phyloP scores from a whole-genome alignment of 805 yeast species.

The Kodamaea neixiangensis region DNA sequence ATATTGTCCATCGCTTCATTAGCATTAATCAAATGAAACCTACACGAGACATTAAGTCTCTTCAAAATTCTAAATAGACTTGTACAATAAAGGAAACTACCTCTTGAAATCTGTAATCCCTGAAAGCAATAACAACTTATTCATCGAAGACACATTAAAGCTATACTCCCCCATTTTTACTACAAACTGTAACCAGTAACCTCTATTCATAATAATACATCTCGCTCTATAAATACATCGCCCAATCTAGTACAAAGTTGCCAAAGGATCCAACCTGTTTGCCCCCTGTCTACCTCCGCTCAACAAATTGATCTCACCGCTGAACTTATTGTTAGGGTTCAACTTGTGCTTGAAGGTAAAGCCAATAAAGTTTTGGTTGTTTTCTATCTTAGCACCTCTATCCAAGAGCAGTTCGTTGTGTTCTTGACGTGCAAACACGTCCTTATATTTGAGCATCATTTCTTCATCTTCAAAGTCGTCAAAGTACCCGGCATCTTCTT shows the following conservation, averaged over 20 bases:
- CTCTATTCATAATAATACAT: slow-evolving; percentile 5
- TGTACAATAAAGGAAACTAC: not conserved
- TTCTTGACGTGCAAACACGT: slow-evolving; percentile 89
- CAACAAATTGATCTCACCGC: slow-evolving; percentile 39
- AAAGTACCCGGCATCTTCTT: slow-evolving; percentile 97
- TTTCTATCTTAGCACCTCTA: slow-evolving; percentile 21
- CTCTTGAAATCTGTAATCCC: no score
- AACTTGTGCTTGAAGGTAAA: slow-evolving; percentile 90
- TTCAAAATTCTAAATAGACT: not conserved
- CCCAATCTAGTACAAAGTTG: slow-evolving; percentile 38
- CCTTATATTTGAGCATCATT: slow-evolving; percentile 97
- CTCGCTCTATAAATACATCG: slow-evolving; percentile 4
- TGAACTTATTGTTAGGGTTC: slow-evolving; percentile 53
- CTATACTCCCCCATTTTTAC: no score
- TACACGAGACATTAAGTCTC: no score
- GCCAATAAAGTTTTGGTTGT: slow-evolving; percentile 70
- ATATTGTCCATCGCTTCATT: not conserved
- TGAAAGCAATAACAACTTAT: no score
- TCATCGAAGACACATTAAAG: no score
- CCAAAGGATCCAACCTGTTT: slow-evolving; percentile 44
- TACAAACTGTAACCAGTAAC: not conserved
- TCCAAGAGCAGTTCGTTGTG: slow-evolving; percentile 82
- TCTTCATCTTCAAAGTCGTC: slow-evolving; percentile 96
- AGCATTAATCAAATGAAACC: not conserved
- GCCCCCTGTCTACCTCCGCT: slow-evolving; percentile 23